A percentile compares a stretch with the other conserved stretches of the same genome.
Conservation (phyloP, 352 stramenopile species). For the Paralagenidium karlingii region DNA sequence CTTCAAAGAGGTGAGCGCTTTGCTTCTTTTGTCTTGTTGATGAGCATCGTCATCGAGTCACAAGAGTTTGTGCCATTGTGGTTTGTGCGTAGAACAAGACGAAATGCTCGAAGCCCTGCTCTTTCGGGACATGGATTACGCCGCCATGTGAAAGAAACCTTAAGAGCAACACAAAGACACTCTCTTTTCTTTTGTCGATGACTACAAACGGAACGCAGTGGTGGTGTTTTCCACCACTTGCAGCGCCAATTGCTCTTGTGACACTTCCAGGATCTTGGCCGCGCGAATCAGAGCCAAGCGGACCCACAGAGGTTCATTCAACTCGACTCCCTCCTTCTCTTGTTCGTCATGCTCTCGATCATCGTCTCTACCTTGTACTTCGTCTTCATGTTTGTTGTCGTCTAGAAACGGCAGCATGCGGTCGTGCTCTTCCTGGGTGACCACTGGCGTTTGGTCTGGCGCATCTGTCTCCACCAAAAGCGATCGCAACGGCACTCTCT, state of each 20-base stretch:
- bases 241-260: constrained; percentile 15
- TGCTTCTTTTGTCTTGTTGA: too few species aligned
- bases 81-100: too few species aligned
- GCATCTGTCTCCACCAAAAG: constrained; percentile 67
- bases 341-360: neutral
- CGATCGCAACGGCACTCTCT: constrained; percentile 20
- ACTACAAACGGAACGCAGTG: constrained; percentile 17
- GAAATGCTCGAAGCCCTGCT: constrained; percentile 44
- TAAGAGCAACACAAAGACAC: neutral
- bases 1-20: too few species aligned
- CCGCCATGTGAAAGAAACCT: constrained; percentile 30
- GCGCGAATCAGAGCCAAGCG: constrained; percentile 28
- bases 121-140: constrained; percentile 64
- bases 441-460: constrained; percentile 38
- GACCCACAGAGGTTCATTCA: constrained; percentile 47
- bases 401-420: too few species aligned
- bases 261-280: constrained; percentile 19
- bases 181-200: too few species aligned
- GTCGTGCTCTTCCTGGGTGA: constrained; percentile 6
- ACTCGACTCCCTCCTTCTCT: constrained; percentile 1
- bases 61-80: too few species aligned
- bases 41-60: too few species aligned
- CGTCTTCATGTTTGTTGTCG: neutral
- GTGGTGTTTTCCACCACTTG: constrained; percentile 24
- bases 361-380: neutral